phyloP scores from a whole-genome alignment of 441 rosid species.

The Populus tomentosa region DNA sequence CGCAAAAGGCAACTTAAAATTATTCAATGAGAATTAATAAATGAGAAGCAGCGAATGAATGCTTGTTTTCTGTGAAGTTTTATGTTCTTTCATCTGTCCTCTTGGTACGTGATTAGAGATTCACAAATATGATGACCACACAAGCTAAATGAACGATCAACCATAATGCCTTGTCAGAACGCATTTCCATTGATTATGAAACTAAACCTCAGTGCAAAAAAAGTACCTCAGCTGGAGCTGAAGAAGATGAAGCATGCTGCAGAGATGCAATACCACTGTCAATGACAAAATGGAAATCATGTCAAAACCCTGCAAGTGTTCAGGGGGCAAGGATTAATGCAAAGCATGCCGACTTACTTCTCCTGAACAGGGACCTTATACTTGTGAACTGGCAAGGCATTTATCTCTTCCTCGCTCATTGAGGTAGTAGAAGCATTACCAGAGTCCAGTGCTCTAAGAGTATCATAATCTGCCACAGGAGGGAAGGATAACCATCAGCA shows the following conservation, averaged over 20 bases:
- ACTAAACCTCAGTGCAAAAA: not conserved
- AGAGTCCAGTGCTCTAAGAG: conserved; percentile 82
- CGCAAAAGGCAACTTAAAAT: not conserved
- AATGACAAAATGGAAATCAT: conserved; percentile 1
- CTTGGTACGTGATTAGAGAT: not conserved
- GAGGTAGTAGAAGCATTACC: conserved; percentile 59
- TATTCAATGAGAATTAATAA: not conserved
- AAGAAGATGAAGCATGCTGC: conserved; percentile 41
- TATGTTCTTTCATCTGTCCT: not conserved
- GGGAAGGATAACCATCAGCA: not conserved
- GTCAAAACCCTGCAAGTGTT: not conserved
- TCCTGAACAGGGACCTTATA: conserved; percentile 51
- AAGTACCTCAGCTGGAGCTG: conserved; percentile 42
- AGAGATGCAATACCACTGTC: conserved; percentile 33
- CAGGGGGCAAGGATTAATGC: not conserved
- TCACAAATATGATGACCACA: not conserved
- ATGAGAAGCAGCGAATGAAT: not conserved
- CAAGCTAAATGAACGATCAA: not conserved
- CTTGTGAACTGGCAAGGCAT: conserved; percentile 80
- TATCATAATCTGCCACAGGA: conserved; percentile 63
- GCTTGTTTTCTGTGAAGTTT: not conserved
- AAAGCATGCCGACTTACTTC: conserved; percentile 36
- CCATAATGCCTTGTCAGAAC: not conserved
- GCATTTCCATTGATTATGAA: not conserved
- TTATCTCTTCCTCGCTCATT: conserved; percentile 87